Base-by-base conservation (phyloP, 2,329 filamentous ascomycete genomes). In the Lachnellula arida region DNA sequence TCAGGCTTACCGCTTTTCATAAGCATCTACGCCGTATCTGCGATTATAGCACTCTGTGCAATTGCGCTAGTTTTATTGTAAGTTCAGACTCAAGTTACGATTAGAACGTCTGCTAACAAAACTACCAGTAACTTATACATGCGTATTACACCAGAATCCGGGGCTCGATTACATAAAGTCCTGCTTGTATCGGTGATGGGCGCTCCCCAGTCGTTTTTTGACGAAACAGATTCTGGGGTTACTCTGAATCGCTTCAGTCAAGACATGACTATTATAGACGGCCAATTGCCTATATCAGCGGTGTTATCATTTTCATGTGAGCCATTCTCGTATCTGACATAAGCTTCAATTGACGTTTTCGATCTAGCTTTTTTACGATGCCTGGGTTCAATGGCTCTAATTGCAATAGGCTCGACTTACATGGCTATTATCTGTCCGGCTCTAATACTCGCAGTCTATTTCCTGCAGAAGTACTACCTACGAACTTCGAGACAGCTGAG, bases 401-500 rank as follows among this genome's bases (percentile, higher is more conserved):
- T 73, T 72, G 55, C 74, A 68, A 0, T 60, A 70, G 35, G 69
- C 72, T 22, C 60, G 12, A 47, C 6, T 15, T 63, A 61, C 43
- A 55, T 61, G 54, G 62, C 57, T 23, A 25, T 55, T 12, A 49
- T 50, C 0, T 39, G 54, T 22, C 78, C 60, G 60, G 19, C 54
- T 22, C 32, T 63, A 14, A 42, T 62, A 32, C 17, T 57, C 15
- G 28, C 53, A 3, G 23, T 62, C 17, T 60, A 65, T 49, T 44
- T 58, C 17, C 39, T 61, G 9, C 75, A 77, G 55, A 74, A 73
- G 44, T 67, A 74, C 51, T 79, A 67, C 74, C 2, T 78, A 7
- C 71, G 74, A 12, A 79, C 75, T 5, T 77, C 75, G 2, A 72
- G 76, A 3, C 76, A 78, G 58, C 60, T 78, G 15, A 72, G 76